Evolutionary conservation across 495 filamentous ascomycete genomes (phyloP), one percentile per base, ranked within the genome.

Genomic region (Cryomyces minteri): DNA sequence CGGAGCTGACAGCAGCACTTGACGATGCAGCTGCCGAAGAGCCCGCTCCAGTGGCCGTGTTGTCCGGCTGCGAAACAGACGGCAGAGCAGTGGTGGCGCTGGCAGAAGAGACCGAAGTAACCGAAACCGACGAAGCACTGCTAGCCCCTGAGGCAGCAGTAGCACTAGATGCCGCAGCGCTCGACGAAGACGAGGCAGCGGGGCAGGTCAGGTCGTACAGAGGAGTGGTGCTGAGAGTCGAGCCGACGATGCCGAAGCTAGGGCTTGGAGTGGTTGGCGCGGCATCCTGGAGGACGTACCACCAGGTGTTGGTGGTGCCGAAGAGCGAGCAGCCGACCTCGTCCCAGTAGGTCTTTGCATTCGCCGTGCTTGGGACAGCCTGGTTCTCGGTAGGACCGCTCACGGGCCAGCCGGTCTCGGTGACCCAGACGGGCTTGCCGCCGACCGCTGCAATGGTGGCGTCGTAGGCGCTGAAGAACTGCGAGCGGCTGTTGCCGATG

Each of bases 361-460:
- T 92, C n/a, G 63, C 66, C 29, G 60, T 42, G 14, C 64, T 74
- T 25, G 88, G 70, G 6, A 79, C 64, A 43, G 79, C 84, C 34
- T 73, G 57, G 47, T 72, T 74, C 48, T 71, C 60, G 11, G 62
- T 67, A 33, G 66, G 57, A 31, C 85, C 87, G 48, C 64, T 74
- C 28, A 83, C 76, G 46, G 87, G 87, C 71, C 79, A 88, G 50
- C 87, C 88, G 29, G 85, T 92, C 71, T 94, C 87, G 25, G 85
- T 94, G 50, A 94, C 70, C 80, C 87, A 88, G 54, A 94, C 74
- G 10, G 71, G 66, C 71, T 86, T 88, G 48, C 69, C 72, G 18
- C 65, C 62, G 44, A 71, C 73, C 34, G 65, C 75, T 29, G 58
- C 57, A 52, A 72, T 62, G 46, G 82, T 85, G 34, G 63, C 64